Evolutionary conservation across 805 yeast species (phyloP), one percentile per base, ranked within the genome.

Genomic region (Kodamaea kakaduensis): DNA sequence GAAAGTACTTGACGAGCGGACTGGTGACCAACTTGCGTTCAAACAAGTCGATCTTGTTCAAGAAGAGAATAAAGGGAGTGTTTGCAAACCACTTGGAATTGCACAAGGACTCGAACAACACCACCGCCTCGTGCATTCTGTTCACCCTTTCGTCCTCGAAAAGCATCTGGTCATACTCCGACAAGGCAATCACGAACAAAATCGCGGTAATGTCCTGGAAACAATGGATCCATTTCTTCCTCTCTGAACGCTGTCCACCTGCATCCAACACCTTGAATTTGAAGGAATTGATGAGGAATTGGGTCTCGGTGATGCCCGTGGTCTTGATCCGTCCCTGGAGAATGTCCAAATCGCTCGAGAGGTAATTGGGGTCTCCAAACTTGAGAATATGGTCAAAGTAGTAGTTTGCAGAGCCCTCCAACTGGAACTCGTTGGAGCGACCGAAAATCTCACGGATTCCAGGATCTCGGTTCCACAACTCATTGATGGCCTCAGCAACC

Each of bases 151-250:
- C 84, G 58, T 90, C 97, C 58, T 90, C 98, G 61, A 84, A 87
- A 31, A 93, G 61, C 67, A 75, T 78, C 60, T 90, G 96, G 61
- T 90, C 97, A 57, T 86, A 93, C 63, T 93, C 98, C 31, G 87
- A 78, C 17, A 87, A 79, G 0, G 97, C 96, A 13, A 84, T 73
- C 6, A 90, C 96, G 58, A 87, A 93, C 24, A 90, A 58, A 0
- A 94, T 82, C 3, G 94, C 84, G 0, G 95, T 83, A 32, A 90
- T 84, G 43, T 84, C 86, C 51, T 89, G 93, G 59, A 89, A 89
- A 52, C 95, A 86, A 53, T 88, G 96, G 43, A 89, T 84, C 97
- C 97, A 89, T 56, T 89, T 89, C 48, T 82, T 78, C 42, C 97
- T 71, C 56, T 89, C 97, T 14, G 86, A 77, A 42, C 96, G 65